Percentiles rank a stretch among this genome's conserved stretches.
Conservation (phyloP, 108 stramenopile genomes). For the Fistulifera pelliculosa region DNA sequence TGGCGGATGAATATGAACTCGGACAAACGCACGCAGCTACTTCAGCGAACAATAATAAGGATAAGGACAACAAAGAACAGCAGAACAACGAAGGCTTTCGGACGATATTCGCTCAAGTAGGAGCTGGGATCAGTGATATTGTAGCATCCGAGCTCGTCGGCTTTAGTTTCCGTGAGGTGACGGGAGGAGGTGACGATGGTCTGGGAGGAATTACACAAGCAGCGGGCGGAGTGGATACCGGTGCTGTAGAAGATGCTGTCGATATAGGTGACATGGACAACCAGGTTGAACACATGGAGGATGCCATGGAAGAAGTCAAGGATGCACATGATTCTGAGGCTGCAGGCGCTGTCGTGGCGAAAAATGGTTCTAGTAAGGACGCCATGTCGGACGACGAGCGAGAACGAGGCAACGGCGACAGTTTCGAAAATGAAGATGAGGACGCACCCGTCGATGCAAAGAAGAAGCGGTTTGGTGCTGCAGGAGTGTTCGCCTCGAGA, state of each 20-base stretch:
- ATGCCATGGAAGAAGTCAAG: conserved; percentile 8
- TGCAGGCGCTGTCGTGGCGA: neutral
- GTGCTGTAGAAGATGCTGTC: too few species aligned
- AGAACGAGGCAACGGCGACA: too few species aligned
- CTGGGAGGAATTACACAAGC: too few species aligned
- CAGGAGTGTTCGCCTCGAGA: too few species aligned
- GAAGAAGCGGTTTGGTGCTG: too few species aligned
- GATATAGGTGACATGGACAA: conserved; percentile 7
- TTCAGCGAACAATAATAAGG: conserved; percentile 2
- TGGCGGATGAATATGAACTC: conserved; percentile 8
- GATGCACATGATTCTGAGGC: neutral
- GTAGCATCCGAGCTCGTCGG: conserved; percentile 7
- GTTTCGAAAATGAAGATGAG: too few species aligned
- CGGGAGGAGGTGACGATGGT: conserved; percentile 8
- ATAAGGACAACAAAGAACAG: conserved; percentile 13
- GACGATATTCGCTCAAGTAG: neutral
- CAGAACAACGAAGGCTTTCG: conserved; percentile 12
- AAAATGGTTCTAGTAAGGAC: too few species aligned
- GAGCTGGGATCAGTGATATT: neutral
- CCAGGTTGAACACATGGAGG: neutral
- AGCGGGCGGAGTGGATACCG: too few species aligned
- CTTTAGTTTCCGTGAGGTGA: neutral
- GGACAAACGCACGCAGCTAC: conserved; percentile 3
- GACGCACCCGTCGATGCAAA: too few species aligned
- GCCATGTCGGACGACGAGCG: too few species aligned